Evolutionary conservation across 768 basidiomycete genomes (phyloP), one percentile per base, ranked within the genome.

Genomic region (Boletus edulis): DNA sequence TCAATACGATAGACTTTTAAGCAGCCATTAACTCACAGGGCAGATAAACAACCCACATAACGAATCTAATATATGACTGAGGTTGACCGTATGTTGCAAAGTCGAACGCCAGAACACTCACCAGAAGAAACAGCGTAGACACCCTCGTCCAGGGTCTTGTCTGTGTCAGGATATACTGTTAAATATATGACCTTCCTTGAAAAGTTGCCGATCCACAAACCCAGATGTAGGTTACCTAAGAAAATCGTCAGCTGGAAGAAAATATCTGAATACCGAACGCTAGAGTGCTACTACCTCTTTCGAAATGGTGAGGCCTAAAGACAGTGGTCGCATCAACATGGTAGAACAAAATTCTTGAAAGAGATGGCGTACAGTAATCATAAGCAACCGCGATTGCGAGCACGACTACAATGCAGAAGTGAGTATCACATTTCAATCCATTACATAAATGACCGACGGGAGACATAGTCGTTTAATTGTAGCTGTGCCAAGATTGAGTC

Each of bases 81-180:
- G 20, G 15, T 43, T 37, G 22, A 27, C 18, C 8, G 6, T 18
- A 8, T 6, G 15, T 9, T 32, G 31, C 31, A 32, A 32, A 8
- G 31, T 32, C 31, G 31, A 32, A 22, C 11, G 42, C 22, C 2
- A 18, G 4, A 3, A 22, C 53, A 15, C n/a, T n/a, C 34, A 54
- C 53, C 14, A 54, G 12, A 15, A 54, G 13, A 54, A 43, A 54
- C 7, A 54, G n/a, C n/a, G n/a, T n/a, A n/a, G n/a, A n/a, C n/a
- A n/a, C n/a, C n/a, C n/a, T n/a, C n/a, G n/a, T n/a, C 22, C 22
- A 22, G 22, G 22, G 22, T 22, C 22, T 22, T 22, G 22, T 22
- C 22, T 22, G 22, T 22, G 22, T 22, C 22, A 22, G 22, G 22
- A 22, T 22, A 22, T 22, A 22, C 22, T 22, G 22, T 22, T 22